Conservation (phyloP, 192 early-diverging fungal species). For the Gonapodya prolifera region DNA sequence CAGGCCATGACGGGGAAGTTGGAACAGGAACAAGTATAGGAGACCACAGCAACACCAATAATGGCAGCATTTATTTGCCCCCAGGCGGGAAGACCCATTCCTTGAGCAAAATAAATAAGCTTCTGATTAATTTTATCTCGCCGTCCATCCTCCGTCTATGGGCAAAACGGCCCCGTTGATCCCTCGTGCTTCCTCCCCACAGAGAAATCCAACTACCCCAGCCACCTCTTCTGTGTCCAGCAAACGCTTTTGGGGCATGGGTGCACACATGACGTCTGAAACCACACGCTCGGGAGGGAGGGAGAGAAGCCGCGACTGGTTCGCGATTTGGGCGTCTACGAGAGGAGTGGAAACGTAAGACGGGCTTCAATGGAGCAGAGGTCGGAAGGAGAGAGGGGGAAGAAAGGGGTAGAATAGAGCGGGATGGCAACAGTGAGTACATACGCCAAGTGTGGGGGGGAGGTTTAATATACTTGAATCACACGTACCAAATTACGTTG, state of each 20-base stretch:
- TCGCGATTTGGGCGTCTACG: background rate
- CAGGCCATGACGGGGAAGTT: background rate
- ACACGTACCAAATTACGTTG: background rate
- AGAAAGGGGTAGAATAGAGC: too few relatives aligned
- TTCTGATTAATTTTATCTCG: background rate
- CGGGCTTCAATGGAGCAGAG: background rate
- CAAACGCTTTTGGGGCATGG: background rate
- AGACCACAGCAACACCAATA: too few relatives aligned
- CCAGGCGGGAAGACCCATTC: too few relatives aligned
- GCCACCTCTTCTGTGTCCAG: background rate
- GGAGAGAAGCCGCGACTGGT: background rate
- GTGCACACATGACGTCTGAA: background rate
- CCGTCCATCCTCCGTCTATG: background rate
- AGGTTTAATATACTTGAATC: too few relatives aligned
- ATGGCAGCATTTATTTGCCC: background rate
- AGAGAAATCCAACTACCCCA: background rate
- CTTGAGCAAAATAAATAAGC: background rate
- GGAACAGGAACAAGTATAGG: too few relatives aligned
- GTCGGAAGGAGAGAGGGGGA: background rate
- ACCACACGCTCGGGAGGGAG: background rate
- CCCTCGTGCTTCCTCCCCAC: background rate
- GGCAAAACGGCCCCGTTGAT: background rate
- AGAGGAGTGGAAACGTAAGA: background rate
- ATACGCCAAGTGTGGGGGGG: too few relatives aligned
- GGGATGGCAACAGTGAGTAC: too few relatives aligned